A percentile compares a stretch with the other conserved stretches of the same genome.
Evolutionary conservation across 2,329 filamentous ascomycete genomes (phyloP).

Genomic region (Emydomyces testavorans): DNA sequence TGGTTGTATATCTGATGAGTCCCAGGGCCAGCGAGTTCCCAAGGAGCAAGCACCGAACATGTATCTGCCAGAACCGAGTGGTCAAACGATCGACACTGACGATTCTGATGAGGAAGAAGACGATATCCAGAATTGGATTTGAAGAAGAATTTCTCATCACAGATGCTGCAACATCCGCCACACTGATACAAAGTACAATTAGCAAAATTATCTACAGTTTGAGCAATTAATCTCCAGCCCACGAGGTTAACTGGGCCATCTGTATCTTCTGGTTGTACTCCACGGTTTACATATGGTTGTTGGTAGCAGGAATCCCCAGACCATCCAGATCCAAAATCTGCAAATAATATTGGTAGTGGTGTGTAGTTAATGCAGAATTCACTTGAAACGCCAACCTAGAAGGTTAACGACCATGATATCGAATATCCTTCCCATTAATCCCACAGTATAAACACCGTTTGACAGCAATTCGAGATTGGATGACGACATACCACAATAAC

Average conservation of each 20-base stretch:
- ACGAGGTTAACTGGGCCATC: too few relatives aligned
- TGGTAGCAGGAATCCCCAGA: neutral
- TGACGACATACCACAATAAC: too few relatives aligned
- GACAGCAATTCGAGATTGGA: too few relatives aligned
- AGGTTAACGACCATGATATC: neutral
- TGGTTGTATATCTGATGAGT: neutral
- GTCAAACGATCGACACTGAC: slow-evolving; percentile 17
- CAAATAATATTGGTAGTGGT: too few relatives aligned
- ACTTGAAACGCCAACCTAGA: neutral
- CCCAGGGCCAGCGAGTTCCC: slow-evolving; percentile 17
- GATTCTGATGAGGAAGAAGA: slow-evolving; percentile 20
- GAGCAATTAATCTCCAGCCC: too few relatives aligned
- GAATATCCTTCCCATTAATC: too few relatives aligned
- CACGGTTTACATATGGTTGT: neutral
- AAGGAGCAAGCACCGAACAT: slow-evolving; percentile 17
- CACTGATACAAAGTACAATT: neutral
- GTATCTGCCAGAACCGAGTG: slow-evolving; percentile 17
- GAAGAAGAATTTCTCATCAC: neutral
- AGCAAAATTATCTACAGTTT: too few relatives aligned
- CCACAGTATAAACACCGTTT: too few relatives aligned
- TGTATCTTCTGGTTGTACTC: neutral
- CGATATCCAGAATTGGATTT: slow-evolving; percentile 19
- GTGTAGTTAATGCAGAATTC: too few relatives aligned
- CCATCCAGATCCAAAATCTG: too few relatives aligned
- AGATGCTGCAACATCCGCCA: too few relatives aligned